These are phyloP conservation scores for Fusarium decemcellulare DNA, from an alignment of 2,329 filamentous ascomycete genomes.

Conservation along the genomic window DNA sequence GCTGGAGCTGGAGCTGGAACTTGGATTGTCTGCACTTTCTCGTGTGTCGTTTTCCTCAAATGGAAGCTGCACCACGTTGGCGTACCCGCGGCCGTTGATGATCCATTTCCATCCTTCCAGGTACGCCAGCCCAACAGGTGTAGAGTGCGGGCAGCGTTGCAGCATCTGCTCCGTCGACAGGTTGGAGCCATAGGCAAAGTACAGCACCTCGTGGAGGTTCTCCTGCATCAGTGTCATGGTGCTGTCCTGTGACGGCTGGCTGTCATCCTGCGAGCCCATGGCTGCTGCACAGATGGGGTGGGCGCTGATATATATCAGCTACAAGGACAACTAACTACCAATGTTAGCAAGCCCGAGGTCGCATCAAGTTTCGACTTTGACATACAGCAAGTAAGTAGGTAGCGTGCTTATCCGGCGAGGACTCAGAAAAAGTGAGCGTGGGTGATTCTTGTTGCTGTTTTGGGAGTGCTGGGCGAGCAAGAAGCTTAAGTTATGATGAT, in stretches of 20 bases:
- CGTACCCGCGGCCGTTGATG: constrained; percentile 77
- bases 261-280: constrained; percentile 51
- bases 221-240: constrained; percentile 54
- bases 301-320: constrained; percentile 12
- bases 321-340: background rate
- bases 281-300: background rate
- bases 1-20: background rate
- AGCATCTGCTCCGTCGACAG: constrained; percentile 77
- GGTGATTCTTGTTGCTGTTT: constrained; percentile 10
- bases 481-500: background rate
- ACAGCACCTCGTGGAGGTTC: constrained; percentile 59
- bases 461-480: constrained; percentile 6
- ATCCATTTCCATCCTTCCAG: constrained; percentile 73
- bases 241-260: constrained; percentile 54
- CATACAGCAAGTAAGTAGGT: too few relatives aligned
- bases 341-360: background rate
- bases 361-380: too few relatives aligned
- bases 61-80: constrained; percentile 70
- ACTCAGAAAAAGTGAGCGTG: constrained; percentile 2
- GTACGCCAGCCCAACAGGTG: constrained; percentile 69
- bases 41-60: constrained; percentile 20
- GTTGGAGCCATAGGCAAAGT: constrained; percentile 82
- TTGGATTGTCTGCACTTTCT: constrained; percentile 6
- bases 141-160: constrained; percentile 70
- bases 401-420: constrained; percentile 13